Evolutionary conservation across 768 basidiomycete genomes (phyloP), one percentile per base, ranked within the genome.

Genomic region (Pleurotus tuber-regium): DNA sequence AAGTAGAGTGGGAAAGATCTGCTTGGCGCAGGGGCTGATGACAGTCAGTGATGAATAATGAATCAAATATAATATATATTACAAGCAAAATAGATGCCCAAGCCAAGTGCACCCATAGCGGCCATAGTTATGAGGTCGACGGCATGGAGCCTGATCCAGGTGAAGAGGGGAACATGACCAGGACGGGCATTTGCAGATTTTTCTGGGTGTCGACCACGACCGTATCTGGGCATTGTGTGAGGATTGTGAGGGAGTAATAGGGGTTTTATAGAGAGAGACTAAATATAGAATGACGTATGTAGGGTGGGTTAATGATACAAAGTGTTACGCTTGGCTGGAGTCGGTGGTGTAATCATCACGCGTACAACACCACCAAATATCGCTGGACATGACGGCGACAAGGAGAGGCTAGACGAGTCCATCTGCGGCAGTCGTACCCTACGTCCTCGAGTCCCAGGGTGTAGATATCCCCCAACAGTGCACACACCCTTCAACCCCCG

Each of bases 101-200:
- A 62, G 0, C 75, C 77, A 46, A 73, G 49, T n/a, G 72, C 73
- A n/a, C 78, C 80, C 71, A 81, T 78, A n/a, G 75, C 59, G 0
- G 72, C 75, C 79, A 83, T 79, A 1, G 79, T 80, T 23, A 83
- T 66, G 10, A 83, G 57, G 54, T 82, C 80, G 41, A 77, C 59
- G 4, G 68, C 72, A 68, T 82, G 76, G 4, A 78, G 69, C 50
- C 74, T 67, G 12, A 79, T 26, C 76, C 77, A 79, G 0, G 43
- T 29, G 43, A n/a, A 12, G 24, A 46, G 21, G 12, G 43, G 61
- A 52, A 10, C 63, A 63, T 30, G 74, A 58, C 2, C 60, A 59
- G 48, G 76, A 76, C 24, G 62, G 59, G 6, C 26, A 7, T 43
- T 43, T 7, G 21, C n/a, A 12, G n/a, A 23, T 43, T 39, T 35